Base-by-base conservation (phyloP, 2,329 filamentous ascomycete genomes). In the Fonsecaea pedrosoi region DNA sequence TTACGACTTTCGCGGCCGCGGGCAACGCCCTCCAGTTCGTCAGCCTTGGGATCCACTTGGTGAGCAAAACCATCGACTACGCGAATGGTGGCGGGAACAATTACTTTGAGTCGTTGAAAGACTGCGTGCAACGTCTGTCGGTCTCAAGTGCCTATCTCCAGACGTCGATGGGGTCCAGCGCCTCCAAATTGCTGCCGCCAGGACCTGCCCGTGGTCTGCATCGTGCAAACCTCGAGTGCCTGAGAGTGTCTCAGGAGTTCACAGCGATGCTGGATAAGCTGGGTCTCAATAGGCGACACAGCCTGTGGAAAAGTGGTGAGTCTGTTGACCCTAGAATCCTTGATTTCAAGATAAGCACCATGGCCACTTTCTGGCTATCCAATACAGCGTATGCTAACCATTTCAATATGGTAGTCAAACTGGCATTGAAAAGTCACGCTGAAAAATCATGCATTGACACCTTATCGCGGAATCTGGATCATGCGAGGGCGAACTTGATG, bases 11-110 rank as follows among this genome's bases (percentile, higher is more conserved):
- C 53, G 53, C 53, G 8, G 53, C 53, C 10, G 53, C 53, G 25
- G 53, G 53, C 53, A 54, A 54, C 53, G 53, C 53, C 53, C 53
- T 54, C 34, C 53, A 54, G 25, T 54, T 54, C 15, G 53, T 54
- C 53, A 25, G 34, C 12, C 53, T 54, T 12, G 53, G 53, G 21
- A 34, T 54, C 15, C 25, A 54, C 53, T 8, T 54, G 2, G 13
- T 54, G 25, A 1, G 53, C 21, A 54, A 54, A 18, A 54, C 53
- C 5, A 54, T 54, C 13, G 53, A 54, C 10, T 54, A 54, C 32
- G 32, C 53, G 12, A 12, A 35, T 3, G 53, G 53, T 13, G 53
- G 53, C 15, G 53, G 53, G 10, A 32, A 54, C 53, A 54, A 4
- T 34, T 10, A 34, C 12, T 54, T 54, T 13, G 25, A 34, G 21